phyloP scores from a whole-genome alignment of 352 stramenopile species.

The Peronospora destructor region DNA sequence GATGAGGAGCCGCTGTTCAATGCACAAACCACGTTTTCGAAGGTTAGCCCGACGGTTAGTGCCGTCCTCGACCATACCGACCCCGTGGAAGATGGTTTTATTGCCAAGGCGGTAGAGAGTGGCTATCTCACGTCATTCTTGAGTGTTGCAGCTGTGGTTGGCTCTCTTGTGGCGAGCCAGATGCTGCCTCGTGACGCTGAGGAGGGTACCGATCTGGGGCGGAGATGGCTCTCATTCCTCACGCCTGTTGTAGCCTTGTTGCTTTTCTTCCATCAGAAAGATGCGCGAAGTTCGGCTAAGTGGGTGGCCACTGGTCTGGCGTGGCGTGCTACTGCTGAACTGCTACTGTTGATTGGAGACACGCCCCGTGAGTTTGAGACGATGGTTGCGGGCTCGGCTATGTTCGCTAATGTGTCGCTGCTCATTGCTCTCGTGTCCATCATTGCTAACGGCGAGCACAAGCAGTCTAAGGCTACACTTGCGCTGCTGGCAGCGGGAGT shows the following conservation, averaged over 20 bases:
- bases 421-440: constrained; percentile 41
- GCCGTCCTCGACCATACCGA: constrained; percentile 14
- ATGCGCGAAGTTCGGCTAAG: constrained; percentile 61
- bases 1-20: constrained; percentile 29
- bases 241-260: constrained; percentile 57
- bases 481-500: constrained; percentile 33
- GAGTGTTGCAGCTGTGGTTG: constrained; percentile 62
- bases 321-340: constrained; percentile 64
- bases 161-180: constrained; percentile 55
- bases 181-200: constrained; percentile 35
- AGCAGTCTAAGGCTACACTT: constrained; percentile 52
- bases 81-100: constrained; percentile 15
- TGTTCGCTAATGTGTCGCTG: constrained; percentile 52
- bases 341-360: constrained; percentile 53
- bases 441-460: constrained; percentile 43
- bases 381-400: constrained; percentile 32
- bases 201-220: constrained; percentile 33
- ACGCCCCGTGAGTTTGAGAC: constrained; percentile 39
- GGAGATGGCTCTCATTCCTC: constrained; percentile 58
- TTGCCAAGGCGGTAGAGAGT: constrained; percentile 48
- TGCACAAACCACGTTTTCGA: constrained; percentile 1
- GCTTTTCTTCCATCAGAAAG: constrained; percentile 69
- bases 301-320: constrained; percentile 78
- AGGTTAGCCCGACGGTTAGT: constrained; percentile 6
- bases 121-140: constrained; percentile 59